Percentiles rank a stretch among this genome's conserved stretches.
Conservation (phyloP, 208 protist species). For the Wallacemonas sp. region DNA sequence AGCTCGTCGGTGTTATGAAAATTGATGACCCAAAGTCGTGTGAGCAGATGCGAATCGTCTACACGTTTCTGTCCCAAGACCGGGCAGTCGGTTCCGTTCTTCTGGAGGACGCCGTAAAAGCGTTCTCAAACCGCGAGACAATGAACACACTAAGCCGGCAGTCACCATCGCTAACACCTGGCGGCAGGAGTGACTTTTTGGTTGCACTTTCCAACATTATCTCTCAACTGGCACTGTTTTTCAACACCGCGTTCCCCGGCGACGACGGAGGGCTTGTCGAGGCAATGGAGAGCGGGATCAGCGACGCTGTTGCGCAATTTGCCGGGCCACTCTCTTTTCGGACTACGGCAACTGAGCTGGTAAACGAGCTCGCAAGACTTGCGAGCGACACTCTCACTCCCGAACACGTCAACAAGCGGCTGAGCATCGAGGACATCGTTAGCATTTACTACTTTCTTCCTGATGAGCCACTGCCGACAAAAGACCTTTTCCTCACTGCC, state of each 20-base stretch:
- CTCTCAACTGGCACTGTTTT: slow-evolving; percentile 18
- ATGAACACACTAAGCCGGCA: no score
- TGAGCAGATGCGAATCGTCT: no score
- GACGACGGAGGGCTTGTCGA: slow-evolving; percentile 39
- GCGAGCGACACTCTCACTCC: not conserved
- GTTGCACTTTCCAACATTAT: slow-evolving; percentile 20
- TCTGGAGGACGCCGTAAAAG: no score
- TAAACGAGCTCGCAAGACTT: no score
- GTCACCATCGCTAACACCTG: no score
- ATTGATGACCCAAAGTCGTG: no score
- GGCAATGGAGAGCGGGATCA: slow-evolving; percentile 43
- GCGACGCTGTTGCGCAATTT: slow-evolving; percentile 25
- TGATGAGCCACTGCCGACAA: slow-evolving; percentile 29
- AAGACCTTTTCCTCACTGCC: slow-evolving; percentile 35
- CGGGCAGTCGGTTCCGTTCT: no score
- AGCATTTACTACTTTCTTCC: slow-evolving; percentile 55
- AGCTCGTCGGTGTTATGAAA: no score
- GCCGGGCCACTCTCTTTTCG: slow-evolving; percentile 18
- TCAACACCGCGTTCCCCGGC: slow-evolving; percentile 6
- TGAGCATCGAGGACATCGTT: slow-evolving; percentile 42
- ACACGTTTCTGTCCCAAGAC: no score
- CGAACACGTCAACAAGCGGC: slow-evolving; percentile 11
- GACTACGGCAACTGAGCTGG: not conserved
- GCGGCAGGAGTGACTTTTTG: slow-evolving; percentile 18
- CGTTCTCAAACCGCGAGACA: no score